Evolutionary conservation across 176 grass and related monocot genomes (phyloP).

Genomic region (Aegilops tauschii): DNA sequence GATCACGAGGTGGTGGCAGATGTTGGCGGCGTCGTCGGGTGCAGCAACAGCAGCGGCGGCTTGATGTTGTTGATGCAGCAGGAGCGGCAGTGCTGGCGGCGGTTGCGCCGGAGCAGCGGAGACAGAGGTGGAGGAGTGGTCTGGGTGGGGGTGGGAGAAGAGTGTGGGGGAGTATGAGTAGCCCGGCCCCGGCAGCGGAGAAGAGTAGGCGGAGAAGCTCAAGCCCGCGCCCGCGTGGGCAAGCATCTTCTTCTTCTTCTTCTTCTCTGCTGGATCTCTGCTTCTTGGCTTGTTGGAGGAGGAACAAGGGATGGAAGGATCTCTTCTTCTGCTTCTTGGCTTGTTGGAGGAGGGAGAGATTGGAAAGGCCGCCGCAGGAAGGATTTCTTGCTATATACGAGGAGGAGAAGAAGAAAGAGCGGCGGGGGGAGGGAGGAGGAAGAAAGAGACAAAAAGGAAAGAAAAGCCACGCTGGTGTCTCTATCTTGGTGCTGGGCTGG

Average conservation of each 20-base stretch:
- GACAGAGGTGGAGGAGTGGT: background rate
- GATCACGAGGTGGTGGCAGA: constrained; percentile 45
- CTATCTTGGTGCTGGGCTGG: too few species aligned
- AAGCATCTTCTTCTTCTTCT: constrained; percentile 29
- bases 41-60: background rate
- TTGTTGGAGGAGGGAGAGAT: too few species aligned
- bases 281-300: too few species aligned
- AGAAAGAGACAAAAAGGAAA: too few species aligned
- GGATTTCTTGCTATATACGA: too few species aligned
- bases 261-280: too few species aligned
- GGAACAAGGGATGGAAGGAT: too few species aligned
- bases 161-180: too few species aligned
- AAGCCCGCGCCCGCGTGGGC: constrained; percentile 43
- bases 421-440: too few species aligned
- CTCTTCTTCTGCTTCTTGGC: too few species aligned
- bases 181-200: background rate
- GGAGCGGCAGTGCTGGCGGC: background rate
- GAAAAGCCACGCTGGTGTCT: too few species aligned
- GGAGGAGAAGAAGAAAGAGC: too few species aligned
- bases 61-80: background rate
- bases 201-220: constrained; percentile 27
- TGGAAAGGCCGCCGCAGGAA: background rate
- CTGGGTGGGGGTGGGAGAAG: background rate
- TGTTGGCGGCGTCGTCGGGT: background rate
- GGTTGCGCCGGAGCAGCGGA: background rate